Base-by-base conservation (phyloP, 345 rosid genomes). In the Acer yangbiense region DNA sequence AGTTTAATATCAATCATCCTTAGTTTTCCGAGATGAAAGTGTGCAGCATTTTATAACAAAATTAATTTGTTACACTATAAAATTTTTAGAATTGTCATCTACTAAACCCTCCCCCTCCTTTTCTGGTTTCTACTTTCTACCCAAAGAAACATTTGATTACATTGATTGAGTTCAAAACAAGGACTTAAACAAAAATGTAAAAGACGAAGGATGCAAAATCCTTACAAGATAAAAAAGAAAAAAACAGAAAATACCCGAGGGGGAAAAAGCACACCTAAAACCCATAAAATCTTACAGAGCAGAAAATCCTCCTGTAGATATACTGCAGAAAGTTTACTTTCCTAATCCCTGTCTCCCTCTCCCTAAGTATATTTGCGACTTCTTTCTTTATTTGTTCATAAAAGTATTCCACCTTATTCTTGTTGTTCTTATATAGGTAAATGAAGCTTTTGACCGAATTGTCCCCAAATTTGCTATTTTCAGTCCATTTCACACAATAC, bases 391-490 rank as follows among this genome's bases (percentile, higher is more conserved):
- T 32, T 35, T 16, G 61, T 48, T 27, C 32, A 50, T 16, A 11
- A 70, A 41, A 41, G 13, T 4, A 21, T 4, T 6, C 35, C 72
- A 12, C 58, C 9, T 23, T n/a, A 10, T 72, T 58, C 18, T 63
- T 3, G 39, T 23, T 43, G 13, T 44, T 62, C 60, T 23, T 48
- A 25, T 5, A 32, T 71, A 2, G 29, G 20, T 13, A 72, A 58
- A 20, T 11, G 25, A 39, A 57, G 64, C 68, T 23, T 29, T 43
- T 1, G 9, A 7, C 6, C 6, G 6, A 35, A 8, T 9, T 60
- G 68, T n/a, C 76, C 17, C 4, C 39, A 20, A n/a, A 35, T 55
- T 55, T 71, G 8, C n/a, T 69, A 50, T 72, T 57, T 39, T 57
- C 2, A 55, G 48, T 57, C 14, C 13, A 17, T 55, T n/a, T 18